Percentiles rank a stretch among this genome's conserved stretches.
Evolutionary conservation across 2,329 filamentous ascomycete species (phyloP).

Genomic region (Alternaria angustiovoidea): DNA sequence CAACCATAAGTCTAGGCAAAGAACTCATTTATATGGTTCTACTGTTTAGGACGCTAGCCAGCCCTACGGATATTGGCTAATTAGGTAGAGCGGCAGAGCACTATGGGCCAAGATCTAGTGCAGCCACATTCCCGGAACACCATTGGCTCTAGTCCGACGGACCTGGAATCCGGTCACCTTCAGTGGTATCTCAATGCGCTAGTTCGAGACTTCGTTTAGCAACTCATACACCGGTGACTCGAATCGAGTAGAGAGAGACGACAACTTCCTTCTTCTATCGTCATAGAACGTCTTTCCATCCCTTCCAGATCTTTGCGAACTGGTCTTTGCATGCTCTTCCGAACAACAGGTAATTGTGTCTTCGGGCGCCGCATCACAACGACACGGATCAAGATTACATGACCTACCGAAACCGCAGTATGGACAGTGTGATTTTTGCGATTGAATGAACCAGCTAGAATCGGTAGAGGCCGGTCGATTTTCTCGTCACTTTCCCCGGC

Average conservation of each 20-base stretch:
- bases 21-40: not conserved
- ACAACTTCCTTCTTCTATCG: not conserved
- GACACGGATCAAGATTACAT: not conserved
- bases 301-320: not conserved
- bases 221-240: not conserved
- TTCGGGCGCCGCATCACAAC: not conserved
- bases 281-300: not conserved
- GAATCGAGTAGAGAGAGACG: not conserved
- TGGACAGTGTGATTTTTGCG: not conserved
- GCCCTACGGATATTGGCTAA: not conserved
- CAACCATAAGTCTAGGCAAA: not conserved
- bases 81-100: not conserved
- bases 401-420: not conserved
- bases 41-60: not conserved
- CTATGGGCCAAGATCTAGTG: not conserved
- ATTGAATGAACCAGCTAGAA: not conserved
- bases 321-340: not conserved
- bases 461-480: constrained; percentile 23
- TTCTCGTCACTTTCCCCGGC: constrained; percentile 12
- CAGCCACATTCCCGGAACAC: not conserved
- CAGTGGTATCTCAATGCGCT: not conserved
- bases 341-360: not conserved
- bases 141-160: not conserved
- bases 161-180: not conserved
- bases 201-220: not conserved